Evolutionary conservation across 2,329 filamentous ascomycete species (phyloP), one percentile per base, ranked within the genome.

Genomic region (Fusarium guadeloupense): DNA sequence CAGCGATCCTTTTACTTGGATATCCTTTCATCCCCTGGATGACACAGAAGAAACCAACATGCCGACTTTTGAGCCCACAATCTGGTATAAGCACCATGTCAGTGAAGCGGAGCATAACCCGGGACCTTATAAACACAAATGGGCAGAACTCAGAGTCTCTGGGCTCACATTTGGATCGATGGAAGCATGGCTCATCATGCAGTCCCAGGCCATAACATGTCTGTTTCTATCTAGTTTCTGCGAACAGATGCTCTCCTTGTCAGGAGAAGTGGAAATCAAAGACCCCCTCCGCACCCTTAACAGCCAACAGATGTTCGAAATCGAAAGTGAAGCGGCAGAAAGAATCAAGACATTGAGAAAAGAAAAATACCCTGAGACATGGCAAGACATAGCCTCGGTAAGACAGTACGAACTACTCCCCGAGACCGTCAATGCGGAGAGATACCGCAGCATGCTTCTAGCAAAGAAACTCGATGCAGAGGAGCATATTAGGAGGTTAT

Each of bases 141-240:
- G n/a, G 10, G 14, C 14, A 17, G 6, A 28, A 5, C 16, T 16
- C 17, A 30, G 14, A 14, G 6, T n/a, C 17, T 28, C 4, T 9
- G 5, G 13, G 17, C 4, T 14, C 35, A 12, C 23, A 9, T 55
- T 54, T 14, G 52, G 47, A 4, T 49, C 17, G 30, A 67, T 57
- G 62, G 63, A 62, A 34, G 48, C 48, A 25, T 68, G 57, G 51
- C 39, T 67, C 12, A 20, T 51, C 17, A 31, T 68, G 13, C 50
- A 67, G n/a, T 53, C 66, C 6, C 54, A 68, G 23, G n/a, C 33
- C 20, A 28, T 65, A 9, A 65, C 57, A 16, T 68, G 47, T 17
- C 9, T 35, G 3, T 68, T 68, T 35, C 51, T 68, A 25, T 10
- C 31, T 6, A 34, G 26, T 8, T 40, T 68, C 20, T 68, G 65